Conservation (phyloP, 169 alveolate genomes). For the Toxoplasma gondii region DNA sequence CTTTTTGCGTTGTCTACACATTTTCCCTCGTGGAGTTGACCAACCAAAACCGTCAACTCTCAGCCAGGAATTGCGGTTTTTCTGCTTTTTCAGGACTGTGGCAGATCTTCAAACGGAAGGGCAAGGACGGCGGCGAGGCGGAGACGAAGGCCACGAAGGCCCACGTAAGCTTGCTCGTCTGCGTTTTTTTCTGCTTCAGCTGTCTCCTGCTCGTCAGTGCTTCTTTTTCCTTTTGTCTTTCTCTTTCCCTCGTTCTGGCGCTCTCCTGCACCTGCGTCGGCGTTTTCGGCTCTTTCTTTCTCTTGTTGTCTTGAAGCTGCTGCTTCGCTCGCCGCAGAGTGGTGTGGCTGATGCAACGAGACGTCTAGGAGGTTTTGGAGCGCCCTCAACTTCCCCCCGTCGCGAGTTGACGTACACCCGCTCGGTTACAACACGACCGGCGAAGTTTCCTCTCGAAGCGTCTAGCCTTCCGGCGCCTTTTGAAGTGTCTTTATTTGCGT, state of each 20-base stretch:
- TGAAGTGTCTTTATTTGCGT: not conserved
- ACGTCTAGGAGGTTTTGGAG: not conserved
- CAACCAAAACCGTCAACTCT: no score
- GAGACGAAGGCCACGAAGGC: conserved; percentile 21
- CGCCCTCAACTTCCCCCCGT: not conserved
- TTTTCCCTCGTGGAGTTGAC: no score
- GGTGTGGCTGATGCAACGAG: not conserved
- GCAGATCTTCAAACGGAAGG: not conserved
- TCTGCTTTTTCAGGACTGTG: conserved; percentile 3
- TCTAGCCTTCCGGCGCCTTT: not conserved
- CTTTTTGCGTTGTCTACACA: no score
- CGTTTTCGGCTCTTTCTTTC: not conserved
- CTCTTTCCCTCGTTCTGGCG: not conserved
- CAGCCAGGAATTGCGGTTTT: no score
- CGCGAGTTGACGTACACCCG: not conserved
- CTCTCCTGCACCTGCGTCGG: not conserved
- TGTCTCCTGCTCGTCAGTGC: not conserved
- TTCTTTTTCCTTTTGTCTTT: not conserved
- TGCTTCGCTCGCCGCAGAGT: not conserved
- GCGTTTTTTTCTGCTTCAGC: not conserved
- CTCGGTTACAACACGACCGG: no score
- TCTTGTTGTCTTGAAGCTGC: not conserved
- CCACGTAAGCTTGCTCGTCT: not conserved
- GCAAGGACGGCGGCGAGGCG: not conserved
- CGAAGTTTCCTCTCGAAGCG: no score